Evolutionary conservation across 2,329 filamentous ascomycete species (phyloP).

Genomic region (Xenoacremonium recifei): DNA sequence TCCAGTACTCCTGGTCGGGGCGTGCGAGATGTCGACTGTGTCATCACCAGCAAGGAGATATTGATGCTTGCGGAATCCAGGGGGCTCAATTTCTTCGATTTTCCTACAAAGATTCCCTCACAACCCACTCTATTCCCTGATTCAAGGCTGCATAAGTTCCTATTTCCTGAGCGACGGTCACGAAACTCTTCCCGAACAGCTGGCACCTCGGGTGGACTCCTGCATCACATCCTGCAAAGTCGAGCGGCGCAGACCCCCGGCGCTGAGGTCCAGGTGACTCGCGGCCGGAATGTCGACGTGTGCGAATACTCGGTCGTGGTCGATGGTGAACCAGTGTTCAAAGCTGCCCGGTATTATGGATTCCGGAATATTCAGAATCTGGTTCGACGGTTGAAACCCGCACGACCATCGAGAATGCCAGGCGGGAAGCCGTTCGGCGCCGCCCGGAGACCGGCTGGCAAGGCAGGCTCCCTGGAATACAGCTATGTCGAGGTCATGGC

Average conservation of each 20-base stretch:
- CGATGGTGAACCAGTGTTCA: constrained; percentile 62
- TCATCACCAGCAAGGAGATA: constrained; percentile 94
- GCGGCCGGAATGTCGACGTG: constrained; percentile 88
- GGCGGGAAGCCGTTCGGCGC: constrained; percentile 64
- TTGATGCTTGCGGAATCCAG: constrained; percentile 84
- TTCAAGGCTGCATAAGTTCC: constrained; percentile 63
- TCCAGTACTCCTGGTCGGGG: constrained; percentile 48
- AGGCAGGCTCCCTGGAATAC: constrained; percentile 60
- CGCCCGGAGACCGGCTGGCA: constrained; percentile 51
- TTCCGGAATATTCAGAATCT: constrained; percentile 99
- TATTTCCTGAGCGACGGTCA: constrained; percentile 59
- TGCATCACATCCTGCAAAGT: constrained; percentile 78
- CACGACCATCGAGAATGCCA: constrained; percentile 73
- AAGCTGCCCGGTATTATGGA: constrained; percentile 88
- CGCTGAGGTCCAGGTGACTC: constrained; percentile 66
- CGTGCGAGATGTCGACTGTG: constrained; percentile 90
- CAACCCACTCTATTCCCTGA: constrained; percentile 68
- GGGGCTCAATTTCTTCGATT: constrained; percentile 69
- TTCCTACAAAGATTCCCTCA: constrained; percentile 60
- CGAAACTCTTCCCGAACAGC: constrained; percentile 52
- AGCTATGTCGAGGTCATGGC: constrained; percentile 99
- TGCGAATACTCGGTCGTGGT: constrained; percentile 74
- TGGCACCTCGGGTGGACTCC: constrained; percentile 84
- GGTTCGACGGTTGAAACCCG: constrained; percentile 85
- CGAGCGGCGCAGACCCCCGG: constrained; percentile 70